Base-by-base conservation (phyloP, 2,329 filamentous ascomycete genomes). In the Aspergillus cejpii region DNA sequence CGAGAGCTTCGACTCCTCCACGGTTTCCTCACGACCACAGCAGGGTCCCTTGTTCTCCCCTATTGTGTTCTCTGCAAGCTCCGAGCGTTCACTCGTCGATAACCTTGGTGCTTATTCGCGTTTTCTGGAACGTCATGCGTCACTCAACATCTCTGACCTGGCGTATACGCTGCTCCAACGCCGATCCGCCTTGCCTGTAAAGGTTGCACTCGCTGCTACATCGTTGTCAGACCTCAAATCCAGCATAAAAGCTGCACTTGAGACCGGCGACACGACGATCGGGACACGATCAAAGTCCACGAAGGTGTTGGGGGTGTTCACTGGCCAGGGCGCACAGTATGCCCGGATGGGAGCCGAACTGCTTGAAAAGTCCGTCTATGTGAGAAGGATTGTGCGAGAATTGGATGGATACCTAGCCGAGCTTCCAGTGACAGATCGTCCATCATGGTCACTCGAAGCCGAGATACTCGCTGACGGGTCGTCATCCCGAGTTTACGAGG, bases 1-100 rank as follows among this genome's bases (percentile, higher is more conserved):
- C n/a, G 44, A 39, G 15, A n/a, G 39, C 8, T 19, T 27, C 6
- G 27, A 41, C n/a, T n/a, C 7, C 38, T 37, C 5, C 19, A 36
- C n/a, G 21, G 26, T 8, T 45, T 37, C 15, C 2, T 45, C 4
- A 14, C 33, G n/a, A n/a, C 0, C n/a, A 20, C 2, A 68, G 73
- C 43, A 41, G 43, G 14, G 14, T 14, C n/a, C 24, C 3, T 24
- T 26, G 8, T 21, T 14, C n/a, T 6, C 33, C 6, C 44, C 44
- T 11, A 31, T 42, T 8, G 20, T 34, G 5, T 39, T 46, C 26
- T 41, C 33, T 27, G 44, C 39, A 2, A 26, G 11, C 6, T 21
- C 46, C 7, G 42, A 42, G 7, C 7, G 10, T 8, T 10, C 27
- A 3, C 23, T 42, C 15, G 6, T 12, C 1, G n/a, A 19, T 5